A percentile compares a stretch with the other conserved stretches of the same genome.
phyloP scores from a whole-genome alignment of 2,329 filamentous ascomycete species.

The Beauveria caledonica region DNA sequence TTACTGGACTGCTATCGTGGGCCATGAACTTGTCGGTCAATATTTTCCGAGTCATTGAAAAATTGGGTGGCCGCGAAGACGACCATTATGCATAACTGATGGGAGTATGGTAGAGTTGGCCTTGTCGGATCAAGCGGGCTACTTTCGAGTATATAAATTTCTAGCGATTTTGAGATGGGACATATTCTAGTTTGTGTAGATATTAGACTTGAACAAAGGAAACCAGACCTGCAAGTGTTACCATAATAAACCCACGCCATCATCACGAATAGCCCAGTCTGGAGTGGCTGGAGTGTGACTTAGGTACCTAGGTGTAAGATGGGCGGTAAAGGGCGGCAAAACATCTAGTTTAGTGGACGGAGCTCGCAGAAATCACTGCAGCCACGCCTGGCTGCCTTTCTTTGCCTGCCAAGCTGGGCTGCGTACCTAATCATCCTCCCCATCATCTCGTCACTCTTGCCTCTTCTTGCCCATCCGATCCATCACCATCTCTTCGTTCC shows the following conservation, averaged over 20 bases:
- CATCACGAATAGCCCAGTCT: too few relatives aligned
- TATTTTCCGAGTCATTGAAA: constrained; percentile 61
- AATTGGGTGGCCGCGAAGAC: constrained; percentile 48
- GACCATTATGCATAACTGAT: constrained; percentile 19
- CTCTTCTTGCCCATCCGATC: constrained; percentile 1
- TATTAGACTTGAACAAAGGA: too few relatives aligned
- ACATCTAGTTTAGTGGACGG: not conserved
- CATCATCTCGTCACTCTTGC: constrained; percentile 4
- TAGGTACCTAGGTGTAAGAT: too few relatives aligned
- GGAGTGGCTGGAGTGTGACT: too few relatives aligned
- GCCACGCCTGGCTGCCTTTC: not conserved
- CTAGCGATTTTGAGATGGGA: not conserved
- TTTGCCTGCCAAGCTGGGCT: not conserved
- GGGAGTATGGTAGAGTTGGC: not conserved
- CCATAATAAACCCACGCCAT: too few relatives aligned
- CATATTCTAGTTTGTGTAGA: not conserved
- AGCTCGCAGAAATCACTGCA: not conserved
- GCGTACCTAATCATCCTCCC: constrained; percentile 1
- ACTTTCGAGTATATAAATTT: not conserved
- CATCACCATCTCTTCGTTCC: not conserved
- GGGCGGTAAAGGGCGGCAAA: not conserved
- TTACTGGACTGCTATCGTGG: constrained; percentile 83
- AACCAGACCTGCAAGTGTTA: too few relatives aligned
- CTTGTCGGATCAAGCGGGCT: constrained; percentile 2
- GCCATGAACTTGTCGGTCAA: constrained; percentile 82